These are phyloP conservation scores for Backusella morwellensis DNA, from an alignment of 192 early-diverging fungal genomes.

Conservation along the genomic window DNA sequence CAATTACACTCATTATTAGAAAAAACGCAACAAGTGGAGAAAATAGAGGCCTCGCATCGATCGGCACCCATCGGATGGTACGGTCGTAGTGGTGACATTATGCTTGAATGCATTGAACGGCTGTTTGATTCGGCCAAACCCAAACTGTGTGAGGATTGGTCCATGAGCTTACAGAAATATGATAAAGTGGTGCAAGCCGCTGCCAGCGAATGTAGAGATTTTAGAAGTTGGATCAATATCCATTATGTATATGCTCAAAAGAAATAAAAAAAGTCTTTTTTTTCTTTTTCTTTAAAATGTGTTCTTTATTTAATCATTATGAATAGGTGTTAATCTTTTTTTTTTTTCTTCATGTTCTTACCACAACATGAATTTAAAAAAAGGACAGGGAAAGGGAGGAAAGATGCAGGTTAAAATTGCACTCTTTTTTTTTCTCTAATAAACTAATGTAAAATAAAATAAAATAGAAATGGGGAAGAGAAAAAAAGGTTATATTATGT, in stretches of 20 bases:
- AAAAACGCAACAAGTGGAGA: neutral
- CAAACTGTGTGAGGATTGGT: constrained; percentile 36
- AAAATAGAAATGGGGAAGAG: neutral
- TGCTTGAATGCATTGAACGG: constrained; percentile 16
- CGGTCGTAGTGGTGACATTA: constrained; percentile 25
- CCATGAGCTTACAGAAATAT: constrained; percentile 29
- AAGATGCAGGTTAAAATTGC: neutral
- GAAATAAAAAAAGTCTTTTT: neutral
- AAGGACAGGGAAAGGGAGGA: neutral
- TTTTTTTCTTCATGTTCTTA: neutral
- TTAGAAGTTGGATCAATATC: constrained; percentile 33
- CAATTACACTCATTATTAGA: constrained; percentile 12
- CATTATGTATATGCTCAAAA: constrained; percentile 22
- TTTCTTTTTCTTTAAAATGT: neutral
- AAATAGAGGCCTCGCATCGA: constrained; percentile 18
- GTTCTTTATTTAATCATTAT: neutral
- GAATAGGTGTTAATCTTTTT: neutral
- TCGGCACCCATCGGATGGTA: constrained; percentile 34
- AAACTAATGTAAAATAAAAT: neutral
- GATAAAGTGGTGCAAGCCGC: constrained; percentile 14
- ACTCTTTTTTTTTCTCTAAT: neutral
- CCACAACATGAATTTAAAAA: neutral
- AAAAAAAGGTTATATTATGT: neutral
- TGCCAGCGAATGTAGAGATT: constrained; percentile 23
- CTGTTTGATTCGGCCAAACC: constrained; percentile 28